Evolutionary conservation across 768 basidiomycete species (phyloP).

Genomic region (Galerina marginata): DNA sequence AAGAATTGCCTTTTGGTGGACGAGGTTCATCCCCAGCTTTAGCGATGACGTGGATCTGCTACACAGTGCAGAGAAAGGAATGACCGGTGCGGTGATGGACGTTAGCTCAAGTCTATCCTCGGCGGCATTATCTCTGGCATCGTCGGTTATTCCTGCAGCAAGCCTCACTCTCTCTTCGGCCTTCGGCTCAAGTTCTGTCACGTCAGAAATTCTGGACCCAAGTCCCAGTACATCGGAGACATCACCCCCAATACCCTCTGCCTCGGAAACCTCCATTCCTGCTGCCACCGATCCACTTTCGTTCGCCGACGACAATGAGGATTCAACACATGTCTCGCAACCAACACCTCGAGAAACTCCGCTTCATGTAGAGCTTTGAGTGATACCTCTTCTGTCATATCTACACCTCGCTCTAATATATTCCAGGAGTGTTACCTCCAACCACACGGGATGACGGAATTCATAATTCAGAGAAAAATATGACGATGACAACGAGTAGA

Average conservation of each 20-base stretch:
- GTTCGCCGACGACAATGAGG: background rate
- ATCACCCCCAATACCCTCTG: background rate
- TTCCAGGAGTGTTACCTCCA: background rate
- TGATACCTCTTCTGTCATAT: background rate
- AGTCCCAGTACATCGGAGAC: background rate
- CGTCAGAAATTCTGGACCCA: background rate
- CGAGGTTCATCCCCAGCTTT: constrained; percentile 68
- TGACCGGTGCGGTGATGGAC: constrained; percentile 8
- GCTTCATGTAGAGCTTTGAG: constrained; percentile 24
- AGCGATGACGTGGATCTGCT: constrained; percentile 40
- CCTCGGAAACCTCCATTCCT: background rate
- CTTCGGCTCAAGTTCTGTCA: no score
- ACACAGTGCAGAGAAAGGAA: constrained; percentile 39
- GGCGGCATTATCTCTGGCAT: constrained; percentile 14
- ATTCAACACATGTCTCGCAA: background rate
- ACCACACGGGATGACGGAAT: background rate
- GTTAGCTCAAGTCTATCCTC: constrained; percentile 11
- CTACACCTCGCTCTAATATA: background rate
- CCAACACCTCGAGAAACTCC: constrained; percentile 1
- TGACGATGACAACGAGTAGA: no score
- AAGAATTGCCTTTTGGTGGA: constrained; percentile 89
- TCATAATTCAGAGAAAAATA: no score
- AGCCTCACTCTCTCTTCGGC: constrained; percentile 7
- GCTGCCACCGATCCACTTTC: background rate
- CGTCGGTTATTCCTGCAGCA: constrained; percentile 14